A percentile compares a stretch with the other conserved stretches of the same genome.
Conservation (phyloP, 331 rosid species). For the Dryas integrifolia region DNA sequence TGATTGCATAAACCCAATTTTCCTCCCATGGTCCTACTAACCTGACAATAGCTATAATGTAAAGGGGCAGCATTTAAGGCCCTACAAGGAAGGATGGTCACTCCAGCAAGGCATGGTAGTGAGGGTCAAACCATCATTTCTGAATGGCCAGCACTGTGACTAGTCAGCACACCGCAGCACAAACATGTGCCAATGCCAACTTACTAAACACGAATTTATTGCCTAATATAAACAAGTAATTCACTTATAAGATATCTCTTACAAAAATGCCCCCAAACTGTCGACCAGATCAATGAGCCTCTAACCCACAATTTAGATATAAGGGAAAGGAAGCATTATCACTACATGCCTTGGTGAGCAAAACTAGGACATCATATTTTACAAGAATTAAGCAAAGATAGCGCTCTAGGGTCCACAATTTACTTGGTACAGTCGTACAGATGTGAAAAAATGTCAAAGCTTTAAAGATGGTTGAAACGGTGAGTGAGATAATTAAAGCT, state of each 20-base stretch:
- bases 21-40: neutral
- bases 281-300: neutral
- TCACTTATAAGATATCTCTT: neutral
- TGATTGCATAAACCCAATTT: neutral
- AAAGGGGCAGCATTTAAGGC: neutral
- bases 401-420: conserved; percentile 33
- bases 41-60: neutral
- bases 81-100: conserved; percentile 12
- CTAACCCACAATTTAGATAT: neutral
- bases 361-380: conserved; percentile 1
- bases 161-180: neutral
- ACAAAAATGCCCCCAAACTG: neutral
- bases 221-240: neutral
- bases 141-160: neutral
- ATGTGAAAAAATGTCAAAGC: conserved; percentile 23
- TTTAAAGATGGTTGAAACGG: conserved; percentile 22
- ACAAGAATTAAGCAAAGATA: conserved; percentile 30
- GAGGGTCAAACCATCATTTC: neutral
- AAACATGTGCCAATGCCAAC: neutral
- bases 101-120: neutral
- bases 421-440: conserved; percentile 11
- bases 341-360: neutral
- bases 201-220: neutral
- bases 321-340: neutral
- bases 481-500: conserved; percentile 13